phyloP scores from a whole-genome alignment of 2,329 filamentous ascomycete genomes.

The Albophoma yamanashiensis region DNA sequence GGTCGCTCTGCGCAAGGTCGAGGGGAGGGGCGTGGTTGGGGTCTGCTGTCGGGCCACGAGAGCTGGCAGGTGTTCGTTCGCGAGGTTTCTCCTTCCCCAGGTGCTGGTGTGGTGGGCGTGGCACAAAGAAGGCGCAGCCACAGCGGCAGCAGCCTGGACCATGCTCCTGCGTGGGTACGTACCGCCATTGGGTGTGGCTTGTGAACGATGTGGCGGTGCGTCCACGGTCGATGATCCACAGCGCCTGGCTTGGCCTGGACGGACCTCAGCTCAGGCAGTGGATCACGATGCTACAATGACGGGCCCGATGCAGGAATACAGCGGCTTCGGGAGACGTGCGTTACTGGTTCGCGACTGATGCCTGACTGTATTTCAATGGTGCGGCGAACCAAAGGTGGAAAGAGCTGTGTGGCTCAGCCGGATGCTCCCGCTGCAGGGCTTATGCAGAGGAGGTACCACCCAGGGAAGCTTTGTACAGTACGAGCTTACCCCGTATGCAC shows the following conservation, averaged over 20 bases:
- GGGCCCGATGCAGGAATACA: neutral
- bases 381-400: neutral
- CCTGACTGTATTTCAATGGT: neutral
- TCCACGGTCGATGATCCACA: neutral
- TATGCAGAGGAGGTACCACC: neutral
- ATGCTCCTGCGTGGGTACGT: neutral
- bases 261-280: neutral
- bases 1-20: neutral
- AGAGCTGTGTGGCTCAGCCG: neutral
- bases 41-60: neutral
- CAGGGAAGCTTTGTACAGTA: no score
- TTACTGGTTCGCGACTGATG: neutral
- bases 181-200: neutral
- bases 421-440: neutral
- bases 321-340: neutral
- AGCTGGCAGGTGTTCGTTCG: neutral
- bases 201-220: neutral
- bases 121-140: neutral
- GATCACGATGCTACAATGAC: no score
- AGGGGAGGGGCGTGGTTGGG: neutral
- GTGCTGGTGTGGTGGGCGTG: neutral
- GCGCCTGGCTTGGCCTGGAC: constrained; percentile 11
- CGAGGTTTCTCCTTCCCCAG: neutral
- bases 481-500: neutral
- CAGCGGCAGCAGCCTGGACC: neutral